Evolutionary conservation across 306 rosid species (phyloP).

Genomic region (Prunus dulcis): DNA sequence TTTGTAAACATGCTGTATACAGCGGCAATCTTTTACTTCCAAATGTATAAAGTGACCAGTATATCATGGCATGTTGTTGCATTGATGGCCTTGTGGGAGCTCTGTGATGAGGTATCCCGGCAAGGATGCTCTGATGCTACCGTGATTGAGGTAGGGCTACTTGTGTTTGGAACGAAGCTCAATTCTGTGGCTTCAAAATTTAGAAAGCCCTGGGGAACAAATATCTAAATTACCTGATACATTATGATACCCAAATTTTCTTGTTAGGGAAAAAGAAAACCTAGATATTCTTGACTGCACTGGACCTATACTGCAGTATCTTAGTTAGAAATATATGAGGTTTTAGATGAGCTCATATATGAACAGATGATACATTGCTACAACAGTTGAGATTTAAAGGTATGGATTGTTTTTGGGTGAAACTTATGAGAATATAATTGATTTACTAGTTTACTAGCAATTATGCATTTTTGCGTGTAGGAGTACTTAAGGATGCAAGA

Average conservation of each 20-base stretch:
- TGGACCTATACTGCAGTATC: not conserved
- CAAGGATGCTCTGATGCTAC: constrained; percentile 5
- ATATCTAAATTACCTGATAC: not conserved
- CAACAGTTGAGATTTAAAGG: not conserved
- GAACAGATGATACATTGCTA: not conserved
- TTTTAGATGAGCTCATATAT: not conserved
- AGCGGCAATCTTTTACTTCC: not conserved
- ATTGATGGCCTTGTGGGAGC: constrained; percentile 11
- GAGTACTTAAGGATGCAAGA: too few species aligned
- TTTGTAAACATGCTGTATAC: constrained; percentile 23
- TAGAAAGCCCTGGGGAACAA: not conserved
- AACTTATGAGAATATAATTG: too few species aligned
- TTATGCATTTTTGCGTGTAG: too few species aligned
- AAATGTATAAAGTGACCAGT: constrained; percentile 4
- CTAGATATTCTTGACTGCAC: not conserved
- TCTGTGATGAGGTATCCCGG: not conserved
- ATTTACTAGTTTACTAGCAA: too few species aligned
- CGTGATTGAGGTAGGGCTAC: not conserved
- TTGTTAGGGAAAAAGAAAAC: not conserved
- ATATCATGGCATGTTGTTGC: constrained; percentile 5
- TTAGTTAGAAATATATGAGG: not conserved
- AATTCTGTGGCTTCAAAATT: not conserved
- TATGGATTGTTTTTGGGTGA: too few species aligned
- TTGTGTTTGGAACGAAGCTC: not conserved
- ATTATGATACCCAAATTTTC: not conserved